Evolutionary conservation across 257 asterid genomes (phyloP).

Genomic region (Jaltomata sinuosa): DNA sequence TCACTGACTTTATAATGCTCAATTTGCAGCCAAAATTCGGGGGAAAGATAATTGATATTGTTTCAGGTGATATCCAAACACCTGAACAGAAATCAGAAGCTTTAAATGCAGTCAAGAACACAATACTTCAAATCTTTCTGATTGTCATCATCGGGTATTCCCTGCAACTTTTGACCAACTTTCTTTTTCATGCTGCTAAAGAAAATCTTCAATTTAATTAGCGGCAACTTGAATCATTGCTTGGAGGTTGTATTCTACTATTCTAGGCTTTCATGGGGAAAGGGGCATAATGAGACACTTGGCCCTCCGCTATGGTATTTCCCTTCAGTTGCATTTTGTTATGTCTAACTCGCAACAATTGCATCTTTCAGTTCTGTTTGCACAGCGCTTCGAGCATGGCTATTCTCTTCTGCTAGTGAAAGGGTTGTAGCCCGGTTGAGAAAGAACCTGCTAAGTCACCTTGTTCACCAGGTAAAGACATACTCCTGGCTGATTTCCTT

Average conservation of each 20-base stretch:
- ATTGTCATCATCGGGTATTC: conserved; percentile 63
- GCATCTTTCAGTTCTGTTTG: conserved; percentile 52
- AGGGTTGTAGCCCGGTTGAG: conserved; percentile 64
- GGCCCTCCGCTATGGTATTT: background rate
- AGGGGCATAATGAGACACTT: background rate
- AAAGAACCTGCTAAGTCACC: conserved; percentile 60
- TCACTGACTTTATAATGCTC: conserved; percentile 3
- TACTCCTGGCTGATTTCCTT: background rate
- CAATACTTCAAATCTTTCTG: conserved; percentile 45
- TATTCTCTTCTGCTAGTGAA: conserved; percentile 73
- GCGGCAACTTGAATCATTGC: background rate
- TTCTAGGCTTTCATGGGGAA: background rate
- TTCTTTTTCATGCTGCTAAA: conserved; percentile 1
- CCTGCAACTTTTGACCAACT: background rate
- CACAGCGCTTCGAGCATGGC: conserved; percentile 67
- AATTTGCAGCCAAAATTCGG: conserved; percentile 68
- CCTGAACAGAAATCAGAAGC: conserved; percentile 61
- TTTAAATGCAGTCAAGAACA: conserved; percentile 48
- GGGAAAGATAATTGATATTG: conserved; percentile 69
- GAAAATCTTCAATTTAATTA: background rate
- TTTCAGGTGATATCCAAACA: conserved; percentile 52
- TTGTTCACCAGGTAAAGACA: conserved; percentile 54
- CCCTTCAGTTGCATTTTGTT: background rate
- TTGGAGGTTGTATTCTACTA: background rate
- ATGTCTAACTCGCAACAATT: background rate